Evolutionary conservation across 441 rosid species (phyloP), one percentile per base, ranked within the genome.

Genomic region (Mallotus repandus): DNA sequence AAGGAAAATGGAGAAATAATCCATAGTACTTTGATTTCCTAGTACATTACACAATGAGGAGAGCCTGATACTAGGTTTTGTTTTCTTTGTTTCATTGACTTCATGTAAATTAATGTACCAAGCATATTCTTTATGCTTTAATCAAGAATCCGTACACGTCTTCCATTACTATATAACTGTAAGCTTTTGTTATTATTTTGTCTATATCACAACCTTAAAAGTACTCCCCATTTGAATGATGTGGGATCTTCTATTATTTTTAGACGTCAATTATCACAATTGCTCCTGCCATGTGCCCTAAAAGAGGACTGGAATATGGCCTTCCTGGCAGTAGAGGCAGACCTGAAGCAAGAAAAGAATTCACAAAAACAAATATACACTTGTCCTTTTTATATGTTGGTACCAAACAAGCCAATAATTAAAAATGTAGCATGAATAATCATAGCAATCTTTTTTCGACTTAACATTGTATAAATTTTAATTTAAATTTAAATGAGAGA

Each of bases 121-220:
- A 59, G 68, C 43, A 74, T 74, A 74, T 74, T 74, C 72, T 38
- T 68, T 50, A 60, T 74, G 72, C 72, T 68, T 19, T 59, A 52
- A 45, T 53, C 63, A 22, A 13, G 25, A 66, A 32, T 14, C 4
- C 22, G n/a, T 38, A 71, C 79, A 76, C 57, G 85, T 60, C 57
- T 66, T 52, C 77, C 80, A 77, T 65, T 64, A 73, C 55, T 29
- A 4, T 38, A 4, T 38, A 38, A 38, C 7, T 21, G 12, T 4
- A 55, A 49, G 46, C 8, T 52, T 32, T 22, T 67, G 18, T 53
- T 32, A 68, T 68, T 68, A 59, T 7, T 2, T 9, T 43, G 13
- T 5, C 8, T 43, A 49, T 6, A 12, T 69, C 68, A 69, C 11
- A 62, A 22, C 5, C 41, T 38, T 22, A 52, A 59, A 69, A 54